Percentiles rank a stretch among this genome's conserved stretches.
Evolutionary conservation across 805 yeast species (phyloP).

Genomic region (Candida nonsorbophila): DNA sequence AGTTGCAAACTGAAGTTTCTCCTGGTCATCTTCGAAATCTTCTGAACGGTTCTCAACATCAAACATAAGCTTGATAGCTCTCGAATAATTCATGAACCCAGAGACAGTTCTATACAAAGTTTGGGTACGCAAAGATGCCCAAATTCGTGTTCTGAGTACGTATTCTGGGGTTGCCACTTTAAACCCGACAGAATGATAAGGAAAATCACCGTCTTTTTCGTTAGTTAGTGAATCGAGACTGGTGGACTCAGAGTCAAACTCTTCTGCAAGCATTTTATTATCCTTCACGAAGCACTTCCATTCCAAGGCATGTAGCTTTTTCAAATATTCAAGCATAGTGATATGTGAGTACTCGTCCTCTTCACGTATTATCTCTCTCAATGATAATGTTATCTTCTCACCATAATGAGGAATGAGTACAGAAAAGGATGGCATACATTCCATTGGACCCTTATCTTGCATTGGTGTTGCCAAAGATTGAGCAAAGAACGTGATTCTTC

Average conservation of each 20-base stretch:
- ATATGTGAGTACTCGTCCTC: conserved; percentile 96
- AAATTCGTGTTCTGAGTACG: conserved; percentile 91
- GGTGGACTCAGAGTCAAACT: conserved; percentile 51
- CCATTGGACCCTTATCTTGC: conserved; percentile 62
- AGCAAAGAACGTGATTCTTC: conserved; percentile 84
- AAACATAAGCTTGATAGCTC: conserved; percentile 88
- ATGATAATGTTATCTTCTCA: conserved; percentile 88
- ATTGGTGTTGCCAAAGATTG: conserved; percentile 85
- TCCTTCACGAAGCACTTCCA: conserved; percentile 98
- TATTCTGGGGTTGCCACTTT: conserved; percentile 97
- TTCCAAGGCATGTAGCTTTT: conserved; percentile 92
- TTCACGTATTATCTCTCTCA: conserved; percentile 93
- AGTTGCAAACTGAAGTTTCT: conserved; percentile 40
- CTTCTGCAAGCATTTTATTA: conserved; percentile 92
- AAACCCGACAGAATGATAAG: conserved; percentile 95
- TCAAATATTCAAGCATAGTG: conserved; percentile 87
- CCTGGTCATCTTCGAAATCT: conserved; percentile 23
- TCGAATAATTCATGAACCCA: conserved; percentile 97
- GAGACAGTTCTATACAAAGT: conserved; percentile 95
- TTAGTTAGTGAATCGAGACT: conserved; percentile 7
- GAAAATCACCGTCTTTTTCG: conserved; percentile 78
- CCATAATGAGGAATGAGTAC: conserved; percentile 95
- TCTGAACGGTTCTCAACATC: conserved; percentile 79
- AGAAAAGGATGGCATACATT: conserved; percentile 74
- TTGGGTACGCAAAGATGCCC: conserved; percentile 98